Evolutionary conservation across 208 protist genomes (phyloP), one percentile per base, ranked within the genome.

Genomic region (Trypanosomatidae sp.): DNA sequence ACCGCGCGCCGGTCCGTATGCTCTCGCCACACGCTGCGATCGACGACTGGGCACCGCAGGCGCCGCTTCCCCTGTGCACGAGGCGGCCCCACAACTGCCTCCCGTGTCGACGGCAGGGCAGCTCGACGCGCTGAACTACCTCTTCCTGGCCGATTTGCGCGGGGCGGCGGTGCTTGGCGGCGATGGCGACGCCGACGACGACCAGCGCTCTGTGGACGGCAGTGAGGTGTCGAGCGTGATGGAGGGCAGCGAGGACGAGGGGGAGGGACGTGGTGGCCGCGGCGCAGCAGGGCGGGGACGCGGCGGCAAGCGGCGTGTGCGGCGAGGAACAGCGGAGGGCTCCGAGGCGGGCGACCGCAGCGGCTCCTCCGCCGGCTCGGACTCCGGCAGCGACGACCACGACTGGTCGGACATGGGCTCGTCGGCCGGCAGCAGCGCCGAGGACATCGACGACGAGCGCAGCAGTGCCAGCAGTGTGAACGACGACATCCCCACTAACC

Each of bases 321-420:
- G n/a, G n/a, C n/a, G n/a, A n/a, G n/a, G n/a, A n/a, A n/a, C n/a
- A n/a, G n/a, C n/a, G n/a, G n/a, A 73, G 62, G 76, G 76, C 43
- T 82, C 80, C 19, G 77, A 76, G 25, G 70, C 64, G 15, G 76
- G 85, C 56, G 81, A 84, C 8, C 62, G 60, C 43, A 72, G 70
- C 47, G 64, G 55, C 10, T 80, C 68, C 50, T 36, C 69, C 6
- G 36, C 56, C 50, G 52, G n/a, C n/a, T n/a, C 69, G 25, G 76
- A 52, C 65, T 80, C 70, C 15, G 65, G 64, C 55, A 81, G 77
- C 36, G 77, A 81, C 71, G 77, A 77, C 33, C 66, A 76, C 41
- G 71, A 81, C 41, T 77, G 77, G 71, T 77, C 69, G 0, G 69
- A 41, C 56, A 46, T 50, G 25, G 69, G 56, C 41, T 80, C 76